phyloP scores from a whole-genome alignment of 1,284 basidiomycete genomes.

The Moesziomyces parantarcticus region DNA sequence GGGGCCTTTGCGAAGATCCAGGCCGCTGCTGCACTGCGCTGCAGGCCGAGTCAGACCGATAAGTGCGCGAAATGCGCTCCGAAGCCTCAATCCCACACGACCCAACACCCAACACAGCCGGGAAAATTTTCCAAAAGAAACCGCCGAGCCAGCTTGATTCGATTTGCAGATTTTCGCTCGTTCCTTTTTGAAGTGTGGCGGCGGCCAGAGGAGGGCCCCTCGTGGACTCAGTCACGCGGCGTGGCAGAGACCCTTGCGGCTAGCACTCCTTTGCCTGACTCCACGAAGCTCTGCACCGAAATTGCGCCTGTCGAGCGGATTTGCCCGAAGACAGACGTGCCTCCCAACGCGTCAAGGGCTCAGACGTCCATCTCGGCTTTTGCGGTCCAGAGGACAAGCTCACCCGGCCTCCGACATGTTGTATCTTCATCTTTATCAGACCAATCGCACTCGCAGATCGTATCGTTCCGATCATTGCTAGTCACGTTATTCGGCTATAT shows the following conservation, averaged over 20 bases:
- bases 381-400: constrained; percentile 7
- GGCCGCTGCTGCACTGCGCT: neutral
- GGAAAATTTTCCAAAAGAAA: constrained; percentile 8
- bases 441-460: neutral
- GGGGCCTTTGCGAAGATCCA: neutral
- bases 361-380: constrained; percentile 7
- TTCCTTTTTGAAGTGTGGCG: neutral
- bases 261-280: neutral
- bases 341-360: neutral
- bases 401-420: neutral
- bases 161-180: neutral
- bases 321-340: neutral
- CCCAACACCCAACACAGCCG: too few species aligned
- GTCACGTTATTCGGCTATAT: neutral
- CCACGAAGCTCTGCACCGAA: neutral
- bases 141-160: neutral
- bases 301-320: neutral
- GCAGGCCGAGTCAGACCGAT: constrained; percentile 15
- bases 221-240: neutral
- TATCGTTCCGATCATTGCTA: neutral
- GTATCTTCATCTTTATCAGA: neutral
- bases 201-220: neutral
- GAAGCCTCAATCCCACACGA: neutral
- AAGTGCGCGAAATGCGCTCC: constrained; percentile 18
- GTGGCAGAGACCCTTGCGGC: neutral